Base-by-base conservation (phyloP, 2,329 filamentous ascomycete genomes). In the Phialophora verrucosa region DNA sequence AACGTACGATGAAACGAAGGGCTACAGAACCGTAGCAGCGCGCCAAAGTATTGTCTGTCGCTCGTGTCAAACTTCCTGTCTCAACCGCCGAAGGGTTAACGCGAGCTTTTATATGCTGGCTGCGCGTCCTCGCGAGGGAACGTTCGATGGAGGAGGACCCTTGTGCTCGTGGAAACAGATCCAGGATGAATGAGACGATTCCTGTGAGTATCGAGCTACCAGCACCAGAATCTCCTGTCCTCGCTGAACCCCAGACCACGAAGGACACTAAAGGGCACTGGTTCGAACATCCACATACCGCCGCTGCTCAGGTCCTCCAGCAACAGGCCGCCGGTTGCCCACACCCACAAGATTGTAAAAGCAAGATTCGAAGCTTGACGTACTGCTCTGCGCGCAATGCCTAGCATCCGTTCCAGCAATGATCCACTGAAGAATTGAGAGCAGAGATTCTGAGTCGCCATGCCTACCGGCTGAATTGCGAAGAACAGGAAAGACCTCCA, bases 201-300 rank as follows among this genome's bases (percentile, higher is more conserved):
- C 6, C 17, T 20, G 14, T 7, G 17, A n/a, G 6, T 0, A 29
- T 17, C 35, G 14, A 14, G 25, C 23, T 59, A 59, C 56, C 56
- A 59, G 56, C 56, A 59, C 56, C 56, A 59, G 38, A 59, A 27
- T 38, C 38, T 59, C 42, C 20, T 59, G 38, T 59, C 35, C 20
- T 59, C n/a, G 56, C 56, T 59, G 38, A 59, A 44, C 1, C 56
- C 56, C 4, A 59, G 17, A 5, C 56, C 32, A 31, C 56, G 56
- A 47, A 59, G 38, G 25, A 59, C 14, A 59, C 56, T 59, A 8
- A 59, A 2, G 2, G 56, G 56, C 10, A 59, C 42, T 11, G 56
- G 56, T 10, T 59, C 56, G 23, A 59, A n/a, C 56, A 59, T 14
- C 56, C 56, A 59, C 56, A 59, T 59, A 17, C 56, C 56, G 7